A percentile compares a stretch with the other conserved stretches of the same genome.
These are phyloP conservation scores for Ampelocalamus luodianensis DNA, from an alignment of 176 grass and related monocot genomes.

Conservation along the genomic window DNA sequence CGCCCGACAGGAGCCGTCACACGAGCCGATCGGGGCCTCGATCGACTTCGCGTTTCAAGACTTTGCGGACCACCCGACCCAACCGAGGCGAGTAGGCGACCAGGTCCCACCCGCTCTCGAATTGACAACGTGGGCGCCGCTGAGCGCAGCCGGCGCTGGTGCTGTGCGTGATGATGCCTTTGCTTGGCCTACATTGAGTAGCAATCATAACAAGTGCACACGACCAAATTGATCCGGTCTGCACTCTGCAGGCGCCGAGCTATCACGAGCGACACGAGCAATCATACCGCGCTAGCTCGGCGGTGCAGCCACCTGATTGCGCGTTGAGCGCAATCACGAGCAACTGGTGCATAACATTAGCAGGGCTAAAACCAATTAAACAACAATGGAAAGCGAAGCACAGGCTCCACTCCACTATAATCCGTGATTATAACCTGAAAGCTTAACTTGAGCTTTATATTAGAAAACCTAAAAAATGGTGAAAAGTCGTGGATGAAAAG, in stretches of 20 bases:
- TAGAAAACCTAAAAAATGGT: neutral
- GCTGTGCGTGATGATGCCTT: neutral
- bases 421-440: neutral
- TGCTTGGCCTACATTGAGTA: neutral
- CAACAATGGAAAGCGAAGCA: neutral
- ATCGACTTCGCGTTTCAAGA: neutral
- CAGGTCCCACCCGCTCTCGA: neutral
- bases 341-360: neutral
- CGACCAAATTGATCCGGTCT: neutral
- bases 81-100: neutral
- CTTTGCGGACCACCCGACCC: neutral
- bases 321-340: neutral
- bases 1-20: neutral
- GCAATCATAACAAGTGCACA: neutral
- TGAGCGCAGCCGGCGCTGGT: neutral
- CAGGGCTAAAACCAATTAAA: neutral
- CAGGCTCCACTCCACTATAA: neutral
- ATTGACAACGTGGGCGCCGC: neutral
- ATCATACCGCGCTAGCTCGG: conserved; percentile 4
- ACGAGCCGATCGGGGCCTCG: neutral
- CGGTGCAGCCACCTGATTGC: neutral
- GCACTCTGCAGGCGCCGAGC: neutral
- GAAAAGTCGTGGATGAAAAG: neutral
- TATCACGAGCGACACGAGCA: neutral
- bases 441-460: neutral